Conservation (phyloP, 1,284 basidiomycete species). For the Marasmius tenuissimus region DNA sequence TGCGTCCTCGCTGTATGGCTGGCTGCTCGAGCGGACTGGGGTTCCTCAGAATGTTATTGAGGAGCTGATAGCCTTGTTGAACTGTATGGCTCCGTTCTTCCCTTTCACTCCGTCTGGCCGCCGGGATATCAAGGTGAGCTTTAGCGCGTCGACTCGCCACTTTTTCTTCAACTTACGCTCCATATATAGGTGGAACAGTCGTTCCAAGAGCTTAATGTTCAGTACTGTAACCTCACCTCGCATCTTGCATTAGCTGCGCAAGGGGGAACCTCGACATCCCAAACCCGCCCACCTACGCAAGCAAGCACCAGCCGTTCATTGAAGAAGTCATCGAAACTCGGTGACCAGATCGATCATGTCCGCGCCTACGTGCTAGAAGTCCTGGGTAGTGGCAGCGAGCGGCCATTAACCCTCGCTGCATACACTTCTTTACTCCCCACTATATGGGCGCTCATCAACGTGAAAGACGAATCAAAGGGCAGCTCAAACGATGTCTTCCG, state of each 20-base stretch:
- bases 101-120: constrained; percentile 58
- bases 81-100: constrained; percentile 81
- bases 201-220: constrained; percentile 71
- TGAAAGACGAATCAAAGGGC: constrained; percentile 19
- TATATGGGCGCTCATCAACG: constrained; percentile 79
- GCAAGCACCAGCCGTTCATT: not conserved
- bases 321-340: constrained; percentile 20
- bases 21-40: constrained; percentile 43
- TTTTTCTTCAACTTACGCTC: constrained; percentile 1
- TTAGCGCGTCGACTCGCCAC: not conserved
- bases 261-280: constrained; percentile 13
- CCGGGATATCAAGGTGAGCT: constrained; percentile 57
- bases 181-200: constrained; percentile 51
- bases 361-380: constrained; percentile 69
- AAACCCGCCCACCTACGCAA: not conserved
- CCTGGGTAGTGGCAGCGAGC: constrained; percentile 49
- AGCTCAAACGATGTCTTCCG: constrained; percentile 39
- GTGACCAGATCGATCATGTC: constrained; percentile 53
- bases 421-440: constrained; percentile 79
- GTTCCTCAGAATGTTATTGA: constrained; percentile 18
- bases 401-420: constrained; percentile 55
- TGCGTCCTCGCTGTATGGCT: constrained; percentile 64
- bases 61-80: constrained; percentile 60
- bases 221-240: constrained; percentile 75
- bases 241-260: constrained; percentile 52